phyloP scores from a whole-genome alignment of 1,139 yeast genomes.

The Suhomyces terraborum region DNA sequence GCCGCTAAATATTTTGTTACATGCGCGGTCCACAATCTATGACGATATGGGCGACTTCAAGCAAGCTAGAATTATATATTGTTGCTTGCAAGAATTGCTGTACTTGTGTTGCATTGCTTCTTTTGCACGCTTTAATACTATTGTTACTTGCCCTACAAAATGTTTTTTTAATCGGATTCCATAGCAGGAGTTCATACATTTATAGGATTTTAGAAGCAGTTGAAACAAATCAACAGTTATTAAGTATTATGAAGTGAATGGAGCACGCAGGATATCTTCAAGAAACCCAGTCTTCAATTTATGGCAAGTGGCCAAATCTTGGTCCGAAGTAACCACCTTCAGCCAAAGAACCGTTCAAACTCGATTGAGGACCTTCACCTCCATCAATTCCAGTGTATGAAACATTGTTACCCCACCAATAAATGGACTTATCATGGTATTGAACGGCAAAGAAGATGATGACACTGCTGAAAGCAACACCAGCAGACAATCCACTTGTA shows the following conservation, averaged over 20 bases:
- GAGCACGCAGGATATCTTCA: background rate
- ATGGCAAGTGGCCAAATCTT: slow-evolving; percentile 18
- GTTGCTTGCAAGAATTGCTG: too few relatives aligned
- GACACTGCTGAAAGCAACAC: slow-evolving; percentile 23
- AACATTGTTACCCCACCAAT: slow-evolving; percentile 26
- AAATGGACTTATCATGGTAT: slow-evolving; percentile 19
- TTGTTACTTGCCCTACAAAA: too few relatives aligned
- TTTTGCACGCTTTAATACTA: too few relatives aligned
- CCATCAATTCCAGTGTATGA: slow-evolving; percentile 19
- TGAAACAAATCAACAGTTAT: background rate
- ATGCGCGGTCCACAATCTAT: too few relatives aligned
- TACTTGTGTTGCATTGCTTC: too few relatives aligned
- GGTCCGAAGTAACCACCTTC: slow-evolving; percentile 26
- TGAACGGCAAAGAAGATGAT: slow-evolving; percentile 27
- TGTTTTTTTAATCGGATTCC: too few relatives aligned
- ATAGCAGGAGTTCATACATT: too few relatives aligned
- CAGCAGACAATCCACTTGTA: slow-evolving; percentile 23
- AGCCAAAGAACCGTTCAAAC: slow-evolving; percentile 18
- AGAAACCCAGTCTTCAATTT: background rate
- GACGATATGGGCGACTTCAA: too few relatives aligned
- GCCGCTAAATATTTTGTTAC: too few relatives aligned
- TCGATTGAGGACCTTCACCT: slow-evolving; percentile 2
- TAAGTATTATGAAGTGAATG: background rate
- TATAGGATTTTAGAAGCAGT: background rate
- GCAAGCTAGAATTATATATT: too few relatives aligned